Percentiles rank a stretch among this genome's conserved stretches.
phyloP scores from a whole-genome alignment of 2,329 filamentous ascomycete genomes.

The Aureobasidium uvarum region DNA sequence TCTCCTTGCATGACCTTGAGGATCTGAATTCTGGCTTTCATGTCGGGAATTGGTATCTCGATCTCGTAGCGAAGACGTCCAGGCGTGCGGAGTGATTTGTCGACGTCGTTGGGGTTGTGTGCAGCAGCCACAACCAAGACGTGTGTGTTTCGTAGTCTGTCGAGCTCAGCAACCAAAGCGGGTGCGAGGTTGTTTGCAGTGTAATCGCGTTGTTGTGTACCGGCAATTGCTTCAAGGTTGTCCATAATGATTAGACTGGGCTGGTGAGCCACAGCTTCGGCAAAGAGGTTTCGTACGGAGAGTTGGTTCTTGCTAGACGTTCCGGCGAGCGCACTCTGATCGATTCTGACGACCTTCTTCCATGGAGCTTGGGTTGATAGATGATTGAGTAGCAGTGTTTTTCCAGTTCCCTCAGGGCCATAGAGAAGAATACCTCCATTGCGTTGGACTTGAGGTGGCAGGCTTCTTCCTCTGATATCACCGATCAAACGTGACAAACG shows the following conservation, averaged over 20 bases:
- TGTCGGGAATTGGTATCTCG: conserved; percentile 74
- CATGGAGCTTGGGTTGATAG: conserved; percentile 62
- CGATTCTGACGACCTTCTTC: conserved; percentile 65
- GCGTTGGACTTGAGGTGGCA: conserved; percentile 36
- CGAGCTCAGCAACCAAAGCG: conserved; percentile 54
- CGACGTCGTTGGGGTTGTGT: conserved; percentile 69
- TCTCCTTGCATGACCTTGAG: conserved; percentile 58
- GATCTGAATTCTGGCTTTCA: conserved; percentile 68
- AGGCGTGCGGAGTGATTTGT: conserved; percentile 63
- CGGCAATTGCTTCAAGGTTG: conserved; percentile 67
- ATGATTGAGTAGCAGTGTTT: conserved; percentile 68
- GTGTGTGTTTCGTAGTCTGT: conserved; percentile 53
- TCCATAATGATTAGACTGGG: conserved; percentile 81
- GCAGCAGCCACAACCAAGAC: conserved; percentile 76
- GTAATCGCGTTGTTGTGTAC: conserved; percentile 53
- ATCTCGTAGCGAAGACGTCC: conserved; percentile 67
- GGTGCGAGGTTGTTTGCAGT: conserved; percentile 38
- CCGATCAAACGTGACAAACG: conserved; percentile 52
- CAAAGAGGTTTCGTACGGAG: conserved; percentile 66
- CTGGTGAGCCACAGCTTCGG: conserved; percentile 64
- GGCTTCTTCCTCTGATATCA: conserved; percentile 26
- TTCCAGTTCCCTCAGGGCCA: conserved; percentile 81
- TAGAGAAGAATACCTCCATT: conserved; percentile 68
- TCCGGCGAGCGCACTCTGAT: conserved; percentile 43
- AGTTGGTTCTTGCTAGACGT: conserved; percentile 46